Percentiles rank a stretch among this genome's conserved stretches.
Evolutionary conservation across 1,139 yeast genomes (phyloP).

Genomic region (Geotrichum aggregatum): DNA sequence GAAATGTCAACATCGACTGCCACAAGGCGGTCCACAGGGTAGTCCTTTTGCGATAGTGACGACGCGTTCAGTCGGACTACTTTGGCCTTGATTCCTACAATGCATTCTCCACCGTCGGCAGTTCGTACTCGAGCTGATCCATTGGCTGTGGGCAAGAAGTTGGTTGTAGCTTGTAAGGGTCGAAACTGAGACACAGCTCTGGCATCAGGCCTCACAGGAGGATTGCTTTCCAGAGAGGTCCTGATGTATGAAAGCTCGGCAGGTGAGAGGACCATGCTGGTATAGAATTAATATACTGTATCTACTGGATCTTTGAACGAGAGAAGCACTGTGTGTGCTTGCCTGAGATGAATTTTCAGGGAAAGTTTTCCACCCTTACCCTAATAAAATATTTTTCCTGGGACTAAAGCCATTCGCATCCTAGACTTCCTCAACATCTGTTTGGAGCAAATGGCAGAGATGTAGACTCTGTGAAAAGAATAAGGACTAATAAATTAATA

Average conservation of each 20-base stretch:
- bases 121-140: constrained; percentile 86
- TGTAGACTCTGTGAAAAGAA: too few relatives aligned
- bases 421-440: too few relatives aligned
- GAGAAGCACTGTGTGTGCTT: too few relatives aligned
- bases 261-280: constrained; percentile 53
- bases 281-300: too few relatives aligned
- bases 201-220: constrained; percentile 80
- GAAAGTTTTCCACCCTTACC: constrained; percentile 11
- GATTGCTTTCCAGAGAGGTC: constrained; percentile 60
- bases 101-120: constrained; percentile 88
- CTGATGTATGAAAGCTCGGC: constrained; percentile 80
- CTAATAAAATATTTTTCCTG: not conserved
- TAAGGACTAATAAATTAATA: constrained; percentile 1
- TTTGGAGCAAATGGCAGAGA: too few relatives aligned
- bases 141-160: constrained; percentile 78
- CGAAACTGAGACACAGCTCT: constrained; percentile 69
- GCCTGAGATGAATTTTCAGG: not conserved
- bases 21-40: constrained; percentile 43
- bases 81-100: constrained; percentile 81
- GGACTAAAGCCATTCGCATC: too few relatives aligned
- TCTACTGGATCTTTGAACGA: too few relatives aligned
- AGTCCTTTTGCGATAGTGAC: constrained; percentile 21
- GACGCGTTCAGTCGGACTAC: constrained; percentile 50
- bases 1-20: constrained; percentile 69
- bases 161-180: constrained; percentile 77